A percentile compares a stretch with the other conserved stretches of the same genome.
Conservation (phyloP, 139 green algal species). For the Chlorella sp. region DNA sequence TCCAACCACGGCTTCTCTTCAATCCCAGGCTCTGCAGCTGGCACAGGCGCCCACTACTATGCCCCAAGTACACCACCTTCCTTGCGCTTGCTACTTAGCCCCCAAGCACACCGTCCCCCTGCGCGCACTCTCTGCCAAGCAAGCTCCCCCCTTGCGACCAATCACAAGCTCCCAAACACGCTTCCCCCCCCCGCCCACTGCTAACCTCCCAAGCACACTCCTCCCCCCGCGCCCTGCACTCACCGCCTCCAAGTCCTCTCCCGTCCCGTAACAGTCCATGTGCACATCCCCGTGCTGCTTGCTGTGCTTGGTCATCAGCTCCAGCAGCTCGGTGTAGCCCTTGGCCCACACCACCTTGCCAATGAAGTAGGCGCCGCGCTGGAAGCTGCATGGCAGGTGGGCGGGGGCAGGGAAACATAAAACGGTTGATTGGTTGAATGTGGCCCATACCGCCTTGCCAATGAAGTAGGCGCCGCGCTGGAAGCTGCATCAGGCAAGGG, state of each 20-base stretch:
- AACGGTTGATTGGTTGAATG: neutral
- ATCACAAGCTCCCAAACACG: too few relatives aligned
- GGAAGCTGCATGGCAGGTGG: conserved; percentile 40
- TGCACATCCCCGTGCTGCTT: conserved; percentile 1
- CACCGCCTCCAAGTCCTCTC: conserved; percentile 83
- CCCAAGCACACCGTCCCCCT: too few relatives aligned
- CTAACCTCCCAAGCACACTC: too few relatives aligned
- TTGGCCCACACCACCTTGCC: conserved; percentile 97
- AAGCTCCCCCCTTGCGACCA: too few relatives aligned
- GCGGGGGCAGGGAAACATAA: neutral
- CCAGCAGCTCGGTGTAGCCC: conserved; percentile 98
- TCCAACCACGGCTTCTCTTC: too few relatives aligned
- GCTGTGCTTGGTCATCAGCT: conserved; percentile 67
- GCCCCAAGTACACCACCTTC: too few relatives aligned
- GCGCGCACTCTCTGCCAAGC: too few relatives aligned
- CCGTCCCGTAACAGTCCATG: conserved; percentile 95
- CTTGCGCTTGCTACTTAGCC: too few relatives aligned
- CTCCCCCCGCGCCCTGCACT: neutral
- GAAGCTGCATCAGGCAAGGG: conserved; percentile 35
- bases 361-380: conserved; percentile 94
- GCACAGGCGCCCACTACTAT: too few relatives aligned
- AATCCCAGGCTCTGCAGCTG: too few relatives aligned
- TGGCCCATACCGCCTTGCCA: conserved; percentile 96
- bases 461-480: conserved; percentile 94
- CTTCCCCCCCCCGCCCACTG: too few relatives aligned